These are phyloP conservation scores for Schoenoplectus tabernaemontani DNA, from an alignment of 202 grass and related monocot genomes.

Conservation along the genomic window DNA sequence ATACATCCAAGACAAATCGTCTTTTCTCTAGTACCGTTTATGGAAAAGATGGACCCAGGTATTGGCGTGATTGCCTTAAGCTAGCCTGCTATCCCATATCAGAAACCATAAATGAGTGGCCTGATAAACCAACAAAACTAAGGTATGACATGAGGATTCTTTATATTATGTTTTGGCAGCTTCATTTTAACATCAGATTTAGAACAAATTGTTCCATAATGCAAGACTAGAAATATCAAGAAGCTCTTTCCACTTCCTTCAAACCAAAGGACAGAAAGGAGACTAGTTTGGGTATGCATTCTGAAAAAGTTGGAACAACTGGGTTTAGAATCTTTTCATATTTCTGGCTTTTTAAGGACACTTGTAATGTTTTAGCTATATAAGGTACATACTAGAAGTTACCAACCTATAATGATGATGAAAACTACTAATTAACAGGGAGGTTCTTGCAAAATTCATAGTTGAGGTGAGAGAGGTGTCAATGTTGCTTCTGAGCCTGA, in stretches of 20 bases:
- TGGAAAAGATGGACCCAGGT: constrained; percentile 20
- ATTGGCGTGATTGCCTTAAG: constrained; percentile 61
- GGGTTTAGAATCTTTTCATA: not conserved
- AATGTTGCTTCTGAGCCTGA: constrained; percentile 39
- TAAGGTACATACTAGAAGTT: not conserved
- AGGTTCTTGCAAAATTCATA: constrained; percentile 35
- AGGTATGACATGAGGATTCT: not conserved
- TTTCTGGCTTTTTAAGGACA: not conserved
- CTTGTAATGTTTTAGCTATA: not conserved
- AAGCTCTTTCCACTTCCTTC: not conserved
- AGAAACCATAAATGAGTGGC: constrained; percentile 32
- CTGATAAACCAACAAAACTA: constrained; percentile 35
- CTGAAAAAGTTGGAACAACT: not conserved
- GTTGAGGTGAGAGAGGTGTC: constrained; percentile 28
- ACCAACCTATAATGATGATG: not conserved
- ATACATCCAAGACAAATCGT: constrained; percentile 25
- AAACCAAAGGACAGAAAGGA: not conserved
- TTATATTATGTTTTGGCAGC: not conserved
- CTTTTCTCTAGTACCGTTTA: constrained; percentile 52
- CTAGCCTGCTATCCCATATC: constrained; percentile 41
- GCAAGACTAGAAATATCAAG: not conserved
- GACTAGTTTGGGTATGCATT: not conserved
- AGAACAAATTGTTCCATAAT: not conserved
- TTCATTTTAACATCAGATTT: not conserved
- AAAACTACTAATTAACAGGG: constrained; percentile 14